Conservation (phyloP, 352 stramenopile species). For the Pythium oligandrum region DNA sequence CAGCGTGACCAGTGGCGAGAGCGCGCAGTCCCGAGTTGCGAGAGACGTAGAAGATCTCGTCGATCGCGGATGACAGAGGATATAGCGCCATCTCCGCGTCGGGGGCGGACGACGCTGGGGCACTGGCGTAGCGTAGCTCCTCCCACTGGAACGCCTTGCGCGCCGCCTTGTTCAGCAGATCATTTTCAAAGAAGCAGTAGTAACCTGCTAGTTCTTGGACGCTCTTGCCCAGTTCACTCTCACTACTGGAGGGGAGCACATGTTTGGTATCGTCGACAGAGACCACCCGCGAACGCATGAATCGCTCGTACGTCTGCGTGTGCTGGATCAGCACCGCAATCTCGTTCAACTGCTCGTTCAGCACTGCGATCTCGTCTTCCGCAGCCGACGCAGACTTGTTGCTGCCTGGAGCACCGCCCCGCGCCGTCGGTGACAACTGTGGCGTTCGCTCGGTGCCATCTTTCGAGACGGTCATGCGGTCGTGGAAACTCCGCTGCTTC, state of each 20-base stretch:
- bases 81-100: slow-evolving; percentile 43
- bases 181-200: slow-evolving; percentile 87
- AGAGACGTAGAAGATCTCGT: slow-evolving; percentile 87
- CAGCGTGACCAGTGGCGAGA: slow-evolving; percentile 75
- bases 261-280: slow-evolving; percentile 2
- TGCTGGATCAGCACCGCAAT: slow-evolving; percentile 83
- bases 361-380: slow-evolving; percentile 59
- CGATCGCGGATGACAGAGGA: slow-evolving; percentile 78
- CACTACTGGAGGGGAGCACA: slow-evolving; percentile 49
- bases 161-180: slow-evolving; percentile 66
- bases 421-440: slow-evolving; percentile 10
- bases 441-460: neutral
- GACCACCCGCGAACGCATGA: slow-evolving; percentile 69
- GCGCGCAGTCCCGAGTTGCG: slow-evolving; percentile 76
- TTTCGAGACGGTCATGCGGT: slow-evolving; percentile 42
- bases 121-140: slow-evolving; percentile 64
- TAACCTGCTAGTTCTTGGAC: slow-evolving; percentile 82
- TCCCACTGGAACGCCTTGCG: slow-evolving; percentile 84
- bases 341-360: slow-evolving; percentile 86
- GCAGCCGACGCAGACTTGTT: slow-evolving; percentile 6
- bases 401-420: slow-evolving; percentile 12
- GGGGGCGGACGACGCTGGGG: slow-evolving; percentile 2
- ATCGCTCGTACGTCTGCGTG: slow-evolving; percentile 86
- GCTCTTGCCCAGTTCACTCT: slow-evolving; percentile 72
- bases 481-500: slow-evolving; percentile 61